These are phyloP conservation scores for Papilionanthe hybrid DNA, from an alignment of 116 monocot genomes.

Conservation along the genomic window DNA sequence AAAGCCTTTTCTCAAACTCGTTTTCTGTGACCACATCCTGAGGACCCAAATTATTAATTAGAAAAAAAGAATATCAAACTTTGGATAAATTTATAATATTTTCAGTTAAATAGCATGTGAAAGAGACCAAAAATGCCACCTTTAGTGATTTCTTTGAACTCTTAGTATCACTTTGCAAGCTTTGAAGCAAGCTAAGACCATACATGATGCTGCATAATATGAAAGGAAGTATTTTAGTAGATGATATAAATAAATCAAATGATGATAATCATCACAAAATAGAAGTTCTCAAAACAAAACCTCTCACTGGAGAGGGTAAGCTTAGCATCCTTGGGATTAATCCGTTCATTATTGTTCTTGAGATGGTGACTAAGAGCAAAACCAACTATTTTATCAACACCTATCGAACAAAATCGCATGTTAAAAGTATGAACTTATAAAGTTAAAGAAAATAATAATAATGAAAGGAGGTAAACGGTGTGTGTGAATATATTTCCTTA, in stretches of 20 bases:
- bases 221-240: conserved; percentile 1
- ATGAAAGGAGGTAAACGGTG: background rate
- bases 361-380: conserved; percentile 88
- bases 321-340: conserved; percentile 56
- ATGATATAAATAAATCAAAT: conserved; percentile 3
- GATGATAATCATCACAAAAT: conserved; percentile 5
- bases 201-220: conserved; percentile 52
- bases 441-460: background rate
- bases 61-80: background rate
- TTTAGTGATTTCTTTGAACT: conserved; percentile 87
- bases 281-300: background rate
- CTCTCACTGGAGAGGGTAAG: conserved; percentile 60
- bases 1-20: conserved; percentile 97
- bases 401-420: conserved; percentile 26
- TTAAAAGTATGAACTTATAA: background rate
- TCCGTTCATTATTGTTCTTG: conserved; percentile 35
- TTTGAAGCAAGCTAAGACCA: conserved; percentile 76
- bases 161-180: conserved; percentile 71
- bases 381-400: conserved; percentile 95
- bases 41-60: background rate
- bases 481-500: conserved; percentile 26
- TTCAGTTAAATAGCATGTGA: background rate
- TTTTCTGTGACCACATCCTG: conserved; percentile 98
- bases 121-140: conserved; percentile 28
- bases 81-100: background rate